Base-by-base conservation (phyloP, 1,284 basidiomycete genomes). In the Cutaneotrichosporon sp. region DNA sequence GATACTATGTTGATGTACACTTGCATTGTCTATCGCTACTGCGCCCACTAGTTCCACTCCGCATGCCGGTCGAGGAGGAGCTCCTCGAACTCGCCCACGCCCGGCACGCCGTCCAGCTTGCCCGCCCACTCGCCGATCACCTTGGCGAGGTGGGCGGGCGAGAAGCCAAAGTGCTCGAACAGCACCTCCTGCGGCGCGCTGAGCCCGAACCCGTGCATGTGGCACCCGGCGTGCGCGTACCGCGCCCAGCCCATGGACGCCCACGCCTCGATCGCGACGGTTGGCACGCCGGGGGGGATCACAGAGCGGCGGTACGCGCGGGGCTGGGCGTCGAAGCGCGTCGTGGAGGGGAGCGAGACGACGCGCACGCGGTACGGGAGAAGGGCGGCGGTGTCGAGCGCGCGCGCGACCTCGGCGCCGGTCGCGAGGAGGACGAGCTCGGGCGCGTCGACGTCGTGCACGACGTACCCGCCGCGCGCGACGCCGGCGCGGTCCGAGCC, bases 41-140 rank as follows among this genome's bases (percentile, higher is more conserved):
- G 13, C 10, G n/a, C n/a, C n/a, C 13, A 18, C 52, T 54, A 54
- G 52, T 54, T 34, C n/a, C 14, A 25, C 25, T 43, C 10, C 10
- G 31, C 36, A 13, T 63, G 52, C 34, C 34, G 34, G 20, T 61
- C 66, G 1, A 66, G 50, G 25, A 69, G 60, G 8, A 70, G 54
- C 63, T 70, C 68, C 29, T 67, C 67, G 47, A 67, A 70, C 51
- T 70, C 67, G 24, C 68, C 68, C 10, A 67, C 67, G 11, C 58
- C 57, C 10, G 67, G 67, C n/a, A 67, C 38, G 14, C 36, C 27
- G 14, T 51, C 46, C 11, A 13, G 54, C 38, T 50, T 20, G 11
- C 47, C 56, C 22, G 62, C 62, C 45, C 51, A 68, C 22, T 43
- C 56, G 22, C 56, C 59, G 16, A 70, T 63, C 56, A 60, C 64